A percentile compares a stretch with the other conserved stretches of the same genome.
Evolutionary conservation across 2,329 filamentous ascomycete species (phyloP).

Genomic region (Annulohypoxylon truncatum): DNA sequence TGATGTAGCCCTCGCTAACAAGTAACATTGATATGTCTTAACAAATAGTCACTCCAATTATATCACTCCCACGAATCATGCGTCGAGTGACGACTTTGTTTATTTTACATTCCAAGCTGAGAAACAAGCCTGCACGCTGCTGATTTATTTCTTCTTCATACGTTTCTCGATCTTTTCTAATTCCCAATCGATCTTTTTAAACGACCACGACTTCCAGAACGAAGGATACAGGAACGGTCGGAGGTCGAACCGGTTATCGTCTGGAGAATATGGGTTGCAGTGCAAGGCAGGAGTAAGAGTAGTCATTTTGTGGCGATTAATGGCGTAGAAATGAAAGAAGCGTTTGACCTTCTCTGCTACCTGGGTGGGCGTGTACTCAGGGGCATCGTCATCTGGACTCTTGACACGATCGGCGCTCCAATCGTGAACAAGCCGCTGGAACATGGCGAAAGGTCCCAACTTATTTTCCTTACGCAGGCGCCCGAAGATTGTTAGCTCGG

Average conservation of each 20-base stretch:
- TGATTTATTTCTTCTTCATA: not conserved
- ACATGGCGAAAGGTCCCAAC: conserved; percentile 61
- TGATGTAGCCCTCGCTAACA: no score
- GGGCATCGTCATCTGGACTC: conserved; percentile 46
- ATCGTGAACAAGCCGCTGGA: conserved; percentile 58
- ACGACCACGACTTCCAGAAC: conserved; percentile 52
- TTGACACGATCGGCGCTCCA: conserved; percentile 54
- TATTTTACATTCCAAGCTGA: not conserved
- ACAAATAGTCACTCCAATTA: no score
- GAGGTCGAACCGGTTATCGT: conserved; percentile 58
- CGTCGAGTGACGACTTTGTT: not conserved
- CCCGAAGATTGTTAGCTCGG: conserved; percentile 56
- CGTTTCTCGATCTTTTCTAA: conserved; percentile 49
- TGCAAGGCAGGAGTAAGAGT: conserved; percentile 69
- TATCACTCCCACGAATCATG: not conserved
- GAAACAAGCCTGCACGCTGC: not conserved
- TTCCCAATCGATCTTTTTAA: conserved; percentile 56
- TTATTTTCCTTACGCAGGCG: conserved; percentile 59
- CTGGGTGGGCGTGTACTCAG: conserved; percentile 52
- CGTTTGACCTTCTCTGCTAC: conserved; percentile 60
- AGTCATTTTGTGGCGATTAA: conserved; percentile 74
- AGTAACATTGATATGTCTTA: no score
- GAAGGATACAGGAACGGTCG: conserved; percentile 55
- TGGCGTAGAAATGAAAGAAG: conserved; percentile 64
- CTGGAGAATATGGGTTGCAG: conserved; percentile 53